Conservation (phyloP, 202 grass and related monocot species). For the Elaeis oleifera region DNA sequence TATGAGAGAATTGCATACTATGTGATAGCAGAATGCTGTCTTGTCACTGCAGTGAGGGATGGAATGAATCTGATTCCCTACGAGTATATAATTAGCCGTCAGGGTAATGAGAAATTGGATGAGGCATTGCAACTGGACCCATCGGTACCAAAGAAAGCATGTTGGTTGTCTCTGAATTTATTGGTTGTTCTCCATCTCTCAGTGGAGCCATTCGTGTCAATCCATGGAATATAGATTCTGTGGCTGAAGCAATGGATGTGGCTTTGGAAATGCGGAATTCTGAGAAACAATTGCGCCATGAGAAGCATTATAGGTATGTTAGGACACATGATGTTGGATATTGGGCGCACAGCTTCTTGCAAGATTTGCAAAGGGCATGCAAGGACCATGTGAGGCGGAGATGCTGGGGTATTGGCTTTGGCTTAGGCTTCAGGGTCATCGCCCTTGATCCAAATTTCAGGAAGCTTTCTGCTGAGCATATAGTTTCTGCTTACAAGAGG, state of each 20-base stretch:
- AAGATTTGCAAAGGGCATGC: constrained; percentile 35
- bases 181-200: constrained; percentile 42
- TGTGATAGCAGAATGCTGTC: constrained; percentile 31
- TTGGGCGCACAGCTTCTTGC: constrained; percentile 35
- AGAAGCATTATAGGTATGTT: constrained; percentile 38
- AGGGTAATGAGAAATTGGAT: constrained; percentile 28
- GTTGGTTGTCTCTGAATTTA: constrained; percentile 37
- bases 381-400: constrained; percentile 26
- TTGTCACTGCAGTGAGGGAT: constrained; percentile 42
- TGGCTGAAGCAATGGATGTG: constrained; percentile 32
- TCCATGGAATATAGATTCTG: constrained; percentile 42
- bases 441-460: constrained; percentile 34
- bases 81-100: constrained; percentile 36
- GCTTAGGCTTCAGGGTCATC: constrained; percentile 29
- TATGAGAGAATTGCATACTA: constrained; percentile 43
- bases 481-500: constrained; percentile 27
- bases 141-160: constrained; percentile 26
- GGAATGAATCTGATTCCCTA: constrained; percentile 52
- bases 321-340: constrained; percentile 40
- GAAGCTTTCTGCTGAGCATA: constrained; percentile 35
- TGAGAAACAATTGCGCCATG: constrained; percentile 35
- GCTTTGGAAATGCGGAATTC: constrained; percentile 24
- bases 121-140: constrained; percentile 17
- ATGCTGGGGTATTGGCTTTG: constrained; percentile 41
- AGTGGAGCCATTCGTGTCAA: constrained; percentile 42